Percentiles rank a stretch among this genome's conserved stretches.
These are phyloP conservation scores for Nannizziopsis arthrosporioides DNA, from an alignment of 2,329 filamentous ascomycete species.

Conservation along the genomic window DNA sequence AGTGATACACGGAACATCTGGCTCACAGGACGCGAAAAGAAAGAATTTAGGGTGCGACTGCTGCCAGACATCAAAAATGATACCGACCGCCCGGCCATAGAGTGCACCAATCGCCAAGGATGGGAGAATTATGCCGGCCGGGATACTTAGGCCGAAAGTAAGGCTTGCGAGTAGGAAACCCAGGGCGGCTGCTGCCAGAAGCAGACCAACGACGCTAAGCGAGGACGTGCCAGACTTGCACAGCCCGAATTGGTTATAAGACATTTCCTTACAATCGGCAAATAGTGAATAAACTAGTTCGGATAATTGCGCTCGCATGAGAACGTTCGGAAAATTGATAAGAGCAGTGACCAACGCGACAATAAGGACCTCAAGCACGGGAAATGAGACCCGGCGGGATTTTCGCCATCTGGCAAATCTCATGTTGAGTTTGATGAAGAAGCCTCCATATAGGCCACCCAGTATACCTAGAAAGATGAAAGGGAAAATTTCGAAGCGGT, in stretches of 20 bases:
- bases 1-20: conserved; percentile 77
- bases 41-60: conserved; percentile 64
- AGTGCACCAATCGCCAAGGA: conserved; percentile 93
- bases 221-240: conserved; percentile 80
- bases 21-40: conserved; percentile 67
- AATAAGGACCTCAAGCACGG: conserved; percentile 66
- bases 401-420: conserved; percentile 70
- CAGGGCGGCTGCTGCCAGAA: conserved; percentile 69
- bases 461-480: conserved; percentile 77
- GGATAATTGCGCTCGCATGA: conserved; percentile 85
- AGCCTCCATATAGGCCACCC: conserved; percentile 84
- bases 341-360: conserved; percentile 73
- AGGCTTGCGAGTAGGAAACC: conserved; percentile 76
- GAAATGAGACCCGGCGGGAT: conserved; percentile 55
- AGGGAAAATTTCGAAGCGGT: conserved; percentile 83
- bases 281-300: conserved; percentile 89
- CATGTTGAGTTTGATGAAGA: conserved; percentile 95
- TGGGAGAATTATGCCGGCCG: conserved; percentile 87
- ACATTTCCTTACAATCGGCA: conserved; percentile 70
- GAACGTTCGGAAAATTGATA: conserved; percentile 90
- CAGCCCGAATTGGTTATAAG: conserved; percentile 77
- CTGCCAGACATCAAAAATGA: conserved; percentile 82
- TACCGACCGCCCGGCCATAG: conserved; percentile 76
- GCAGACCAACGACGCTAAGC: conserved; percentile 66
- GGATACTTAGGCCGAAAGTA: conserved; percentile 89